phyloP scores from a whole-genome alignment of 2,329 filamentous ascomycete genomes.

The Pseudogymnoascus sp. region DNA sequence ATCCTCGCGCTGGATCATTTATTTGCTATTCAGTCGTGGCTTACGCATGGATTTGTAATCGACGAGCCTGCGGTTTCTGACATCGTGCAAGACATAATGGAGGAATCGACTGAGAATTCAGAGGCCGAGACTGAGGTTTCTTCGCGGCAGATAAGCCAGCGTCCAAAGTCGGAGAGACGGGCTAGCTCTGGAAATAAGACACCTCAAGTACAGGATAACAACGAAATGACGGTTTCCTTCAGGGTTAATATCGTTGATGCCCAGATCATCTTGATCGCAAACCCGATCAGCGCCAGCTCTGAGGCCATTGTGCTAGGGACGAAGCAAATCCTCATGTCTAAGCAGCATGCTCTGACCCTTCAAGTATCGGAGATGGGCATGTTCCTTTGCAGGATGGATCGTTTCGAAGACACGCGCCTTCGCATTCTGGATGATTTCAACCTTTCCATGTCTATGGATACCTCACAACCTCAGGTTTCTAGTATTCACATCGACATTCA shows the following conservation, averaged over 20 bases:
- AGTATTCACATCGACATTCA: slow-evolving; percentile 84
- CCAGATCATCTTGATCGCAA: slow-evolving; percentile 92
- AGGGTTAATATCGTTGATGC: slow-evolving; percentile 92
- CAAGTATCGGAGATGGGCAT: slow-evolving; percentile 93
- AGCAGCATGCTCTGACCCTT: slow-evolving; percentile 88
- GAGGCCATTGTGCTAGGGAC: slow-evolving; percentile 94
- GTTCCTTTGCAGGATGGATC: slow-evolving; percentile 98
- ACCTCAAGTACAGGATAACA: neutral
- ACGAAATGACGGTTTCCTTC: slow-evolving; percentile 67
- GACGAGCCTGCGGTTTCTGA: slow-evolving; percentile 49
- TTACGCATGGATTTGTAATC: slow-evolving; percentile 60
- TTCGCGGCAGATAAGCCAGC: neutral
- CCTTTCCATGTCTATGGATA: slow-evolving; percentile 79
- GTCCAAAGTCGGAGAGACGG: neutral
- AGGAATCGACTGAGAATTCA: slow-evolving; percentile 50
- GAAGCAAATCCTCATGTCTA: slow-evolving; percentile 84
- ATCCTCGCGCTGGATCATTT: slow-evolving; percentile 96
- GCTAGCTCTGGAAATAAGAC: slow-evolving; percentile 2
- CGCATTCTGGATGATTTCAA: slow-evolving; percentile 97
- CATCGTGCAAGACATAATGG: slow-evolving; percentile 38
- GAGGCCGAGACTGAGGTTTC: slow-evolving; percentile 45
- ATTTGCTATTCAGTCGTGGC: slow-evolving; percentile 78
- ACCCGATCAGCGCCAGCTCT: slow-evolving; percentile 79
- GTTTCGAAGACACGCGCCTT: slow-evolving; percentile 80
- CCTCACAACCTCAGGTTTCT: slow-evolving; percentile 50